Percentiles rank a stretch among this genome's conserved stretches.
These are phyloP conservation scores for Diaporthe velutina DNA, from an alignment of 2,329 filamentous ascomycete species.

Conservation along the genomic window DNA sequence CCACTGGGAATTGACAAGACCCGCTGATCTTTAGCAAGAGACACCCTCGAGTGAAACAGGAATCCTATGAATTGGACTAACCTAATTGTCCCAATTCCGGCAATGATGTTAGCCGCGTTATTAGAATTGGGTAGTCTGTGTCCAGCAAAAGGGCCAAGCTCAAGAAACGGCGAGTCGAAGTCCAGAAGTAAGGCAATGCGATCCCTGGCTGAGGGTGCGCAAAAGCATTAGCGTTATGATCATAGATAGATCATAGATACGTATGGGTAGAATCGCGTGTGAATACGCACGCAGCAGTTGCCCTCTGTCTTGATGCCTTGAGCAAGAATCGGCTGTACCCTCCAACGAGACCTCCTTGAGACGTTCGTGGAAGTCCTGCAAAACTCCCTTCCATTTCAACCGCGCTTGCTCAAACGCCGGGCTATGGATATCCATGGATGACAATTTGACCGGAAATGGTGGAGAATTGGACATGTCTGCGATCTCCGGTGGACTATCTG, in stretches of 20 bases:
- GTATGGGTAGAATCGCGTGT: too few species aligned
- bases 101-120: not conserved
- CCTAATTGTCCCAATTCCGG: not conserved
- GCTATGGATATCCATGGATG: not conserved
- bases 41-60: not conserved
- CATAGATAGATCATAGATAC: not conserved
- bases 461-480: not conserved
- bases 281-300: not conserved
- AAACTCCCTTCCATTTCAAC: not conserved
- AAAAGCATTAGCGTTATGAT: not conserved
- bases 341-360: not conserved
- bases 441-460: not conserved
- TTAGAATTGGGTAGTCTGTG: not conserved
- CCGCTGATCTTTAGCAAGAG: not conserved
- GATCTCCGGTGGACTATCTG: not conserved
- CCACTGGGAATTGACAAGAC: not conserved
- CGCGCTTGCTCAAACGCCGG: not conserved
- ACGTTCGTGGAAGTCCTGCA: constrained; percentile 2
- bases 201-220: not conserved
- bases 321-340: not conserved
- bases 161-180: not conserved
- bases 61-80: not conserved
- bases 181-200: not conserved
- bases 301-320: not conserved
- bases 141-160: not conserved